phyloP scores from a whole-genome alignment of 1,284 basidiomycete species.

The Grifola frondosa region DNA sequence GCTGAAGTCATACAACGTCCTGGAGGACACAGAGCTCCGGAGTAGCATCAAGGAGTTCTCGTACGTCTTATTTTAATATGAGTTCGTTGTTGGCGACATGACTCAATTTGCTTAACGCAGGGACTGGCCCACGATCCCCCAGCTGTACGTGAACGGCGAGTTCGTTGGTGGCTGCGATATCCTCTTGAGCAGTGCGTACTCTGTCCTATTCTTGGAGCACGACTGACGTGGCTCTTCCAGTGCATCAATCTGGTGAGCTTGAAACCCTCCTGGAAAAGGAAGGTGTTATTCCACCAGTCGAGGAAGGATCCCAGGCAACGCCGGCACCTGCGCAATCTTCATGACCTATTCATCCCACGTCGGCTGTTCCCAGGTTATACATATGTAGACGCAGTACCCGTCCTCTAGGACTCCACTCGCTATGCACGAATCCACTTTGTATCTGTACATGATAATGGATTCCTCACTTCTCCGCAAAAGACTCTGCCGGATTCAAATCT shows the following conservation, averaged over 20 bases:
- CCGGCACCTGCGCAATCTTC: conserved; percentile 19
- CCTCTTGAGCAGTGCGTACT: conserved; percentile 68
- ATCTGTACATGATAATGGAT: too few relatives aligned
- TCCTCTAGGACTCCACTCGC: too few relatives aligned
- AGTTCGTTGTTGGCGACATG: conserved; percentile 25
- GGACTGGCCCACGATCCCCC: conserved; percentile 98
- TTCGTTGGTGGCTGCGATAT: conserved; percentile 98
- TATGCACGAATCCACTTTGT: too few relatives aligned
- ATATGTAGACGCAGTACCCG: too few relatives aligned
- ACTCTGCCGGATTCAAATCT: too few relatives aligned
- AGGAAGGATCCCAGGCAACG: conserved; percentile 16
- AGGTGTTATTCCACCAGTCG: conserved; percentile 54
- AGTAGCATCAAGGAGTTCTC: conserved; percentile 94
- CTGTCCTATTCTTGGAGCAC: background rate
- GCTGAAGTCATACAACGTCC: conserved; percentile 86
- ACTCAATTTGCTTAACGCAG: conserved; percentile 40
- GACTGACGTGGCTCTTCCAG: conserved; percentile 36
- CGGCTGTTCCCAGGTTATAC: too few relatives aligned
- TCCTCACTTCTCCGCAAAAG: too few relatives aligned
- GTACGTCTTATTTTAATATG: conserved; percentile 51
- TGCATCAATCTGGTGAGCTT: conserved; percentile 97
- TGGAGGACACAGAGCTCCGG: conserved; percentile 84
- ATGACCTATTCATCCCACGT: too few relatives aligned
- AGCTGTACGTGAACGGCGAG: conserved; percentile 92
- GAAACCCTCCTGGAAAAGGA: conserved; percentile 80